Conservation (phyloP, 495 filamentous ascomycete species). For the Friedmanniomyces endolithicus region DNA sequence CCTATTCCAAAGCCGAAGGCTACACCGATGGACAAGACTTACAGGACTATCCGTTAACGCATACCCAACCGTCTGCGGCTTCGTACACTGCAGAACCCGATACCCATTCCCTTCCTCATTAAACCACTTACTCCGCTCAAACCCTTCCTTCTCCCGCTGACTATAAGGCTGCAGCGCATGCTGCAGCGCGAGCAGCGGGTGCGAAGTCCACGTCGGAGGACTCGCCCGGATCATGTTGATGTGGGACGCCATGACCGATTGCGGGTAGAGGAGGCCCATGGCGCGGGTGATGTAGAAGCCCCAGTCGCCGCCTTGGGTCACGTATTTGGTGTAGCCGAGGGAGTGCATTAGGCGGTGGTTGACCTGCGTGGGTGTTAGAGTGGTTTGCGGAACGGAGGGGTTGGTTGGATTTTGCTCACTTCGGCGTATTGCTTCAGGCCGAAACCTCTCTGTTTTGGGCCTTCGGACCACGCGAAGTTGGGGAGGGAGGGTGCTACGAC, state of each 20-base stretch:
- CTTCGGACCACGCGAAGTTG: constrained; percentile 56
- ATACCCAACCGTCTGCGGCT: constrained; percentile 51
- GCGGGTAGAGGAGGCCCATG: constrained; percentile 45
- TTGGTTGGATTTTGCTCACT: background rate
- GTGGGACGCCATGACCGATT: constrained; percentile 48
- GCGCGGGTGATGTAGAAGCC: constrained; percentile 49
- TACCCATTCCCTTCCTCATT: constrained; percentile 43
- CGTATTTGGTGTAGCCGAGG: constrained; percentile 55
- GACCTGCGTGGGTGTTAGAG: constrained; percentile 20
- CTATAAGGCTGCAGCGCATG: constrained; percentile 32
- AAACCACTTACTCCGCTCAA: constrained; percentile 41
- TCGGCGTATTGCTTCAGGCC: constrained; percentile 47
- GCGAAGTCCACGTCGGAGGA: constrained; percentile 25
- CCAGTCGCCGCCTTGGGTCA: constrained; percentile 58
- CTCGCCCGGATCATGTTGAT: constrained; percentile 44
- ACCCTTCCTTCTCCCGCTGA: constrained; percentile 12
- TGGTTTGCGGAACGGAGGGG: background rate
- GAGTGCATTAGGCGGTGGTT: constrained; percentile 52
- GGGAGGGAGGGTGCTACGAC: constrained; percentile 59
- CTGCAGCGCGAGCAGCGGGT: constrained; percentile 36
- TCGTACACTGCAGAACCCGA: constrained; percentile 42
- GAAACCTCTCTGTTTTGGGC: constrained; percentile 42
- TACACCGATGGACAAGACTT: too few relatives aligned
- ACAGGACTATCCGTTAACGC: constrained; percentile 44
- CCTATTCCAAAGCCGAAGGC: too few relatives aligned